Percentiles rank a stretch among this genome's conserved stretches.
Evolutionary conservation across 2,329 filamentous ascomycete genomes (phyloP).

Genomic region (Cytospora piceae): DNA sequence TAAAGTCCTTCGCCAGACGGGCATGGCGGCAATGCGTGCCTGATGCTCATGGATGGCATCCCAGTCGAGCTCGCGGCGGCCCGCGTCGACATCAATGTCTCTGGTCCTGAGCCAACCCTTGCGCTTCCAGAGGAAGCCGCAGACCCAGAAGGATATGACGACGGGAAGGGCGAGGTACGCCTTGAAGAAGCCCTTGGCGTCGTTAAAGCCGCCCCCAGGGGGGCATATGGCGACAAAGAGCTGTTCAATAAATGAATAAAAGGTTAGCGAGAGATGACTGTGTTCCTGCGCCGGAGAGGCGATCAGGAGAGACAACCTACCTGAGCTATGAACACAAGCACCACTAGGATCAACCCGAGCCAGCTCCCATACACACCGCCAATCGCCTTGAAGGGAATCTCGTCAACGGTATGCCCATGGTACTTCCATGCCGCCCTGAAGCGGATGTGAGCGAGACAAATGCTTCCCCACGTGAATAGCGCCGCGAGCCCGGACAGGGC

Average conservation of each 20-base stretch:
- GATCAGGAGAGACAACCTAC: constrained; percentile 28
- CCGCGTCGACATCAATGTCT: constrained; percentile 70
- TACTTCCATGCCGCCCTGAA: constrained; percentile 67
- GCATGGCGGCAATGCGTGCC: constrained; percentile 48
- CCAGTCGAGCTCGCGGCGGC: constrained; percentile 66
- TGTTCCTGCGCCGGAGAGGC: constrained; percentile 32
- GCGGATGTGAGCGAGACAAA: constrained; percentile 70
- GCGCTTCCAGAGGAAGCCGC: constrained; percentile 67
- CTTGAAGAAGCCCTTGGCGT: constrained; percentile 55
- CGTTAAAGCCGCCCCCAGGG: constrained; percentile 37
- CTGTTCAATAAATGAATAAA: not conserved
- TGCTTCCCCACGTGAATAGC: constrained; percentile 71
- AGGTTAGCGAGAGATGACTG: not conserved
- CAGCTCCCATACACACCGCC: constrained; percentile 67
- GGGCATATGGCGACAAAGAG: constrained; percentile 44
- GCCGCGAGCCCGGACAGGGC: constrained; percentile 67
- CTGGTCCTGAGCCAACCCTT: constrained; percentile 58
- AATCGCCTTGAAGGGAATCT: constrained; percentile 67
- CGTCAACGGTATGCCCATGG: constrained; percentile 65
- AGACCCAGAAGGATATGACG: constrained; percentile 56
- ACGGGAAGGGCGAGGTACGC: constrained; percentile 58
- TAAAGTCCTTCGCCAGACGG: constrained; percentile 48
- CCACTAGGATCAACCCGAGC: constrained; percentile 61
- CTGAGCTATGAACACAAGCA: constrained; percentile 60
- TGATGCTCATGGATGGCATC: constrained; percentile 57